Evolutionary conservation across 371 early-diverging fungal genomes (phyloP), one percentile per base, ranked within the genome.

Genomic region (Mucor lusitanicus): DNA sequence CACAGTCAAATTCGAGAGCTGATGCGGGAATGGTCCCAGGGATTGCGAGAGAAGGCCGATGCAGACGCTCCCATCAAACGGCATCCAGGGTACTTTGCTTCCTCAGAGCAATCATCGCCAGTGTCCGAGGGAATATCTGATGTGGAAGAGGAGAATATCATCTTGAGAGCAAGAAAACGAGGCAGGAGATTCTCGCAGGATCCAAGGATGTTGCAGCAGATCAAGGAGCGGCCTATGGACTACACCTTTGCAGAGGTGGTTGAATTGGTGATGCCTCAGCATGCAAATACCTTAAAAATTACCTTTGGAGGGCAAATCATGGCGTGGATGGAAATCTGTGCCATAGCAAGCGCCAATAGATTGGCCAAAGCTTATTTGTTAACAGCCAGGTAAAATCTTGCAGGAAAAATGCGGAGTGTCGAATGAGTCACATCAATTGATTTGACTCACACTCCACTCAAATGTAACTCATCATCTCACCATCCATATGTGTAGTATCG

Each of bases 221-320:
- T 61, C 0, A 70, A 70, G 23, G 74, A 74, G 30, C 75, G 76
- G 19, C 64, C 68, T 8, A 85, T 87, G 75, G 75, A 75, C n/a
- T 71, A 71, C 1, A 87, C 87, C 0, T 89, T 85, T 79, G 86
- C 90, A 1, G 89, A 92, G 68, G 79, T 86, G 13, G 87, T 88
- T 0, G 85, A 92, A 40, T 64, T 90, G 53, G 88, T 92, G 8
- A 82, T 92, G 80, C 93, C 93, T 15, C 90, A 90, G 39, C 91
- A 92, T 75, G 90, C 91, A 25, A 92, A 92, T 59, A 84, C 88
- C 3, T 67, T 90, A 5, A 79, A 82, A 27, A 90, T 90, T 44
- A 91, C 91, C 6, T 92, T 92, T 84, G 93, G 93, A 69, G 92
- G 93, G n/a, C 86, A 89, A 64, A 91, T 92, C 59, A 91, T 92